These are phyloP conservation scores for Backusella sp. DNA, from an alignment of 192 early-diverging fungal genomes.

Conservation along the genomic window DNA sequence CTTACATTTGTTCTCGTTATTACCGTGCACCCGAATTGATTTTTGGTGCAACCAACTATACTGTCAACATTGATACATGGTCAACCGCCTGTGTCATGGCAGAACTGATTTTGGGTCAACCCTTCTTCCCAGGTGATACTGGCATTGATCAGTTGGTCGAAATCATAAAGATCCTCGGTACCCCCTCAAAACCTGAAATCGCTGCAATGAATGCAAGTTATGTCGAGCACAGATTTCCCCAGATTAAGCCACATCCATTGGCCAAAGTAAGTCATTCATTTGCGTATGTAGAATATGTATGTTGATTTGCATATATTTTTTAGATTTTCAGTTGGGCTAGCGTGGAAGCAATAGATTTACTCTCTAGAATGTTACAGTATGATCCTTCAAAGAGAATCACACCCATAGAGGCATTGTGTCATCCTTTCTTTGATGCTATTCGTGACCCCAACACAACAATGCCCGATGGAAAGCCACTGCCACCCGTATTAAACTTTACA, in stretches of 20 bases:
- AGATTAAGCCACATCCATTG: slow-evolving; percentile 93
- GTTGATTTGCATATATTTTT: slow-evolving; percentile 50
- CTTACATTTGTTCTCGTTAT: slow-evolving; percentile 97
- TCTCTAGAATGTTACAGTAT: slow-evolving; percentile 87
- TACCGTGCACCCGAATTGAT: slow-evolving; percentile 97
- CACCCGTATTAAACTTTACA: slow-evolving; percentile 89
- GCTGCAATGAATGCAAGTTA: slow-evolving; percentile 98
- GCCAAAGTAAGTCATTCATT: slow-evolving; percentile 63
- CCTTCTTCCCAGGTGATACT: slow-evolving; percentile 93
- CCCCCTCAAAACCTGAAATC: slow-evolving; percentile 94
- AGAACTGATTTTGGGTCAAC: slow-evolving; percentile 91
- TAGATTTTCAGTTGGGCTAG: slow-evolving; percentile 70
- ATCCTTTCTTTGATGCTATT: slow-evolving; percentile 97
- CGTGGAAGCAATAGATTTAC: slow-evolving; percentile 82
- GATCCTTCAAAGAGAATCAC: slow-evolving; percentile 80
- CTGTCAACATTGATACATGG: slow-evolving; percentile 89
- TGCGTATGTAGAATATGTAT: slow-evolving; percentile 53
- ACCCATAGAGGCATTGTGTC: slow-evolving; percentile 90
- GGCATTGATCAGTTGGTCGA: slow-evolving; percentile 99
- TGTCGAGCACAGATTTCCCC: slow-evolving; percentile 97
- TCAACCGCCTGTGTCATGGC: slow-evolving; percentile 97
- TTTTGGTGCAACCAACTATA: slow-evolving; percentile 94
- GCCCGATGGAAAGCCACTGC: slow-evolving; percentile 80
- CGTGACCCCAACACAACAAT: slow-evolving; percentile 78
- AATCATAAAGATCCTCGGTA: slow-evolving; percentile 98